Evolutionary conservation across 371 early-diverging fungal genomes (phyloP), one percentile per base, ranked within the genome.

Genomic region (Mortierella sp.): DNA sequence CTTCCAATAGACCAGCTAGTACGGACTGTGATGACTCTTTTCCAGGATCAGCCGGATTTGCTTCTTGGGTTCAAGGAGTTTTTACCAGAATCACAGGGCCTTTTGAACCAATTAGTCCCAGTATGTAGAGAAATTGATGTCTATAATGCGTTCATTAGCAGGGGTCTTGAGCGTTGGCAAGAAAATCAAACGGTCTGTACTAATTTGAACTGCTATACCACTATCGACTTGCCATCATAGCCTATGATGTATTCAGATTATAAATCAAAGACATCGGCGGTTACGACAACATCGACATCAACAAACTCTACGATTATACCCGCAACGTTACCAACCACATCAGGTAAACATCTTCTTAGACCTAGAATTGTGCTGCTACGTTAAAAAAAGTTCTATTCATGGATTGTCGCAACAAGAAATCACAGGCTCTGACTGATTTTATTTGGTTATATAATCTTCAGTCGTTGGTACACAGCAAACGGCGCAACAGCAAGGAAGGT

Each of bases 41-140:
- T 81, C 58, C 82, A 81, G 72, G 82, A 81, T 48, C 82, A 81
- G 38, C 82, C 82, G 24, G 82, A 81, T 3, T 40, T 81, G 22
- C 45, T 81, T 10, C 57, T 81, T 53, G 82, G 82, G 45, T 81
- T 81, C 70, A 81, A 81, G 52, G 82, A 81, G 43, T 81, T 81
- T 48, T 55, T 81, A 45, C 82, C 82, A 24, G 82, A 76, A 58
- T 67, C 76, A 11, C 76, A 81, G 58, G 76, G 69, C 15, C 43
- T 76, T 9, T 19, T 81, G 65, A 81, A 76, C 59, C 75, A 75
- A 63, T 52, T 81, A 6, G 82, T 81, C 10, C 82, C 82, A 63
- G 82, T 81, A 70, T 28, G 28, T 28, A 2, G 28, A 28, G 28
- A 28, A 62, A 43, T 0, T 50, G n/a, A 50, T 50, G n/a, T 28